These are phyloP conservation scores for Trametes cubensis DNA, from an alignment of 768 basidiomycete species.

Conservation along the genomic window DNA sequence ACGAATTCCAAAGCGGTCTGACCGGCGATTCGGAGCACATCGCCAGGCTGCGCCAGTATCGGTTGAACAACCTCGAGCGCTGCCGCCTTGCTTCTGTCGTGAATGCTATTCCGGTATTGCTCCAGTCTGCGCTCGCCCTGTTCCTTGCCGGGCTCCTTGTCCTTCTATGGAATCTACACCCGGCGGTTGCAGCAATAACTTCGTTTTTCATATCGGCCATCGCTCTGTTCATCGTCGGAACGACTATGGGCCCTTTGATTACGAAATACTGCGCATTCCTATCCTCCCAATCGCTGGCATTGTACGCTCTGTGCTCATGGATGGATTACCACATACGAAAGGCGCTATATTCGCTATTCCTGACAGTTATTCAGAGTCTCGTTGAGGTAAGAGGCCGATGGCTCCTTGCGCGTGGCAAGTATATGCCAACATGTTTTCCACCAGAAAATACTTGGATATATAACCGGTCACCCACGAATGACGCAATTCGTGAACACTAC, in stretches of 20 bases:
- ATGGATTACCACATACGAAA: too few species aligned
- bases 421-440: too few species aligned
- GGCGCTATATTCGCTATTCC: too few species aligned
- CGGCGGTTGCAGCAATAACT: conserved; percentile 6
- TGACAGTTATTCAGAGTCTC: too few species aligned
- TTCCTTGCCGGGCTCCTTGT: conserved; percentile 27
- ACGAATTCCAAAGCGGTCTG: conserved; percentile 4
- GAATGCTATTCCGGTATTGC: conserved; percentile 20
- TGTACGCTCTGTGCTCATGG: too few species aligned
- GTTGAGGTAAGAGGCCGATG: too few species aligned
- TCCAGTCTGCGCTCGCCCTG: conserved; percentile 26
- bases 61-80: conserved; percentile 18
- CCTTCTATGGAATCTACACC: conserved; percentile 21
- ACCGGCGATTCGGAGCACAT: neutral
- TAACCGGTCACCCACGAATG: too few species aligned
- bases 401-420: too few species aligned
- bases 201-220: neutral
- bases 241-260: neutral
- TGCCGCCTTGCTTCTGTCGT: conserved; percentile 25
- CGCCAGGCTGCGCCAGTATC: conserved; percentile 24
- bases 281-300: conserved; percentile 1
- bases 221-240: neutral
- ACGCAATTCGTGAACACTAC: too few species aligned
- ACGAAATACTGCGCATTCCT: conserved; percentile 3
- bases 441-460: too few species aligned